Evolutionary conservation across 2,329 filamentous ascomycete genomes (phyloP).

Genomic region (Huntiella abstrusa): DNA sequence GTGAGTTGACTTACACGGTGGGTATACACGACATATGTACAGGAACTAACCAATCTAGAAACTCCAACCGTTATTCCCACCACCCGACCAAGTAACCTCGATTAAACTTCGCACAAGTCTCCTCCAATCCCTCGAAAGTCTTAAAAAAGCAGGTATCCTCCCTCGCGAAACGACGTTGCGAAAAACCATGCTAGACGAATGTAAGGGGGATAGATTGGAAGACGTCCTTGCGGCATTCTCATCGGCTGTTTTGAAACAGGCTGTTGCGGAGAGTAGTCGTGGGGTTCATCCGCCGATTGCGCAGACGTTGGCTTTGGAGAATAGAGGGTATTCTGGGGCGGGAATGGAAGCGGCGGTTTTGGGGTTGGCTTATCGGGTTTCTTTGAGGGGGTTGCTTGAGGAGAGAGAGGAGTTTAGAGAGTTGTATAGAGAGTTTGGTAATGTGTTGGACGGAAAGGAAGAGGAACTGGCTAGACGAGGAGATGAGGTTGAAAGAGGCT

Average conservation of each 20-base stretch:
- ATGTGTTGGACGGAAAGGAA: slow-evolving; percentile 45
- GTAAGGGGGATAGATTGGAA: slow-evolving; percentile 75
- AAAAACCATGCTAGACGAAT: slow-evolving; percentile 95
- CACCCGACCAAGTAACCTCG: slow-evolving; percentile 75
- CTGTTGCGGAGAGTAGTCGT: slow-evolving; percentile 23
- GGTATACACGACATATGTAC: no score
- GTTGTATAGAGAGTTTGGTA: slow-evolving; percentile 44
- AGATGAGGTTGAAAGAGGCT: slow-evolving; percentile 22
- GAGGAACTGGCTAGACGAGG: slow-evolving; percentile 34
- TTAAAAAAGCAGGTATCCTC: slow-evolving; percentile 73
- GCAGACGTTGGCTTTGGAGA: slow-evolving; percentile 37
- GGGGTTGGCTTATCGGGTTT: slow-evolving; percentile 52
- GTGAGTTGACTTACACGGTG: slow-evolving; percentile 24
- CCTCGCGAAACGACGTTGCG: slow-evolving; percentile 64
- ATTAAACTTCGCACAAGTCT: slow-evolving; percentile 74
- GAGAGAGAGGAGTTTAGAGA: slow-evolving; percentile 39
- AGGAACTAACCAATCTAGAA: slow-evolving; percentile 36
- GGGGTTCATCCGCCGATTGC: slow-evolving; percentile 28
- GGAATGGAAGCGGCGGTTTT: slow-evolving; percentile 42
- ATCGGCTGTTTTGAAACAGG: slow-evolving; percentile 58
- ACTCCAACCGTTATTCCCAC: slow-evolving; percentile 77
- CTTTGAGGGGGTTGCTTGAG: slow-evolving; percentile 38
- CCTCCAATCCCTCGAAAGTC: slow-evolving; percentile 59
- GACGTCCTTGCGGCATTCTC: slow-evolving; percentile 76
- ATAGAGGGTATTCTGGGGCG: slow-evolving; percentile 35